Conservation (phyloP, 1,139 yeast species). For the Meyerozyma elateridarum region DNA sequence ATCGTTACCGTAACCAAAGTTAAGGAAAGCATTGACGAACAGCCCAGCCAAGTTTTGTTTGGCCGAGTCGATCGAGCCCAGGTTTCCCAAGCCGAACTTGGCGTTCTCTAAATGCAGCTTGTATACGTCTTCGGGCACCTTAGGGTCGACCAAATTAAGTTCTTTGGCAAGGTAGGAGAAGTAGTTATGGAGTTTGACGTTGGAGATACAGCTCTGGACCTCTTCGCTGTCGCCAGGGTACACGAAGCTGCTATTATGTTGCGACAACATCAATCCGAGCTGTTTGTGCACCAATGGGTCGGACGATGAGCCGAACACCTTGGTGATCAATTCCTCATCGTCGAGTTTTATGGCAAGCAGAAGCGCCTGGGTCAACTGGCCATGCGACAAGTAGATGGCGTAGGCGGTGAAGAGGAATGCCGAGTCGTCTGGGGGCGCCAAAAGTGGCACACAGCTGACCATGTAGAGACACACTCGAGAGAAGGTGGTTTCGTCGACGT, state of each 20-base stretch:
- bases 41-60: constrained; percentile 95
- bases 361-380: constrained; percentile 84
- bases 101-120: constrained; percentile 82
- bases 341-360: constrained; percentile 86
- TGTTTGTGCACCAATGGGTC: constrained; percentile 81
- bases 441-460: constrained; percentile 91
- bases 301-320: constrained; percentile 71
- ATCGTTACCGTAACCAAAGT: constrained; percentile 87
- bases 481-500: constrained; percentile 80
- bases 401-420: constrained; percentile 89
- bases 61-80: constrained; percentile 82
- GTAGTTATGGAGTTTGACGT: constrained; percentile 73
- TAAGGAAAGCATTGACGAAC: constrained; percentile 87
- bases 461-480: constrained; percentile 89
- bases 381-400: constrained; percentile 74
- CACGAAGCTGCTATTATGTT: constrained; percentile 77
- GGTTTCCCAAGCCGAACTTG: constrained; percentile 50
- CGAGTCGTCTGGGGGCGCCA: constrained; percentile 92
- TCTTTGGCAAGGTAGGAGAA: constrained; percentile 79
- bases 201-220: constrained; percentile 83
- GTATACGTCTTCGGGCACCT: constrained; percentile 92
- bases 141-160: constrained; percentile 81
- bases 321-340: constrained; percentile 68
- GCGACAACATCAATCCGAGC: constrained; percentile 83
- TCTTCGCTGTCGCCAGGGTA: constrained; percentile 62